These are phyloP conservation scores for Stagonosporopsis rhizophila DNA, from an alignment of 2,329 filamentous ascomycete species.

Conservation along the genomic window DNA sequence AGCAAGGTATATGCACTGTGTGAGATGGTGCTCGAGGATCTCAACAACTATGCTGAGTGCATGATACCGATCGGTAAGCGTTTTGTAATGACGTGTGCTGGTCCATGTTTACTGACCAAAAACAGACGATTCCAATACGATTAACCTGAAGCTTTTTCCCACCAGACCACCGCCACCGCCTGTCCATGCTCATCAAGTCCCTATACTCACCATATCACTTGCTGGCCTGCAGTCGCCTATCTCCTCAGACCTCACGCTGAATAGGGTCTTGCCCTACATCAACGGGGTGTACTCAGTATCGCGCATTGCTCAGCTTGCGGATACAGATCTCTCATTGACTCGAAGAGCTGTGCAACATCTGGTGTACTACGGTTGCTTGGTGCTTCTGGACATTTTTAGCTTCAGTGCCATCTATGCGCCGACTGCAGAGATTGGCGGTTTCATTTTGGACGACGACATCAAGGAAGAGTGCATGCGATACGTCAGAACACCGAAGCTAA, in stretches of 20 bases:
- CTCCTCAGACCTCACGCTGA: slow-evolving; percentile 76
- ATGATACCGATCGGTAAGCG: slow-evolving; percentile 90
- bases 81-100: neutral
- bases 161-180: slow-evolving; percentile 77
- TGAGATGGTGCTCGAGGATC: slow-evolving; percentile 85
- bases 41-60: slow-evolving; percentile 97
- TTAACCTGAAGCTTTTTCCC: slow-evolving; percentile 96
- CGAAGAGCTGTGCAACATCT: slow-evolving; percentile 87
- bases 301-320: slow-evolving; percentile 82
- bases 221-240: slow-evolving; percentile 52
- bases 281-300: slow-evolving; percentile 91
- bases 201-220: slow-evolving; percentile 69
- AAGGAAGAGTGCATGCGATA: slow-evolving; percentile 90
- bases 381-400: slow-evolving; percentile 93
- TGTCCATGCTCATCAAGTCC: slow-evolving; percentile 89
- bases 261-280: slow-evolving; percentile 82
- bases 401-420: slow-evolving; percentile 91
- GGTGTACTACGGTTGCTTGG: slow-evolving; percentile 88
- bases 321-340: slow-evolving; percentile 85
- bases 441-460: slow-evolving; percentile 76
- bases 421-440: slow-evolving; percentile 77
- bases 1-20: slow-evolving; percentile 73
- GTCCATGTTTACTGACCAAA: neutral
- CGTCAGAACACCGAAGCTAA: slow-evolving; percentile 60
- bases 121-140: slow-evolving; percentile 86